Evolutionary conservation across 257 asterid species (phyloP), one percentile per base, ranked within the genome.

Genomic region (Solanum sejunctum): DNA sequence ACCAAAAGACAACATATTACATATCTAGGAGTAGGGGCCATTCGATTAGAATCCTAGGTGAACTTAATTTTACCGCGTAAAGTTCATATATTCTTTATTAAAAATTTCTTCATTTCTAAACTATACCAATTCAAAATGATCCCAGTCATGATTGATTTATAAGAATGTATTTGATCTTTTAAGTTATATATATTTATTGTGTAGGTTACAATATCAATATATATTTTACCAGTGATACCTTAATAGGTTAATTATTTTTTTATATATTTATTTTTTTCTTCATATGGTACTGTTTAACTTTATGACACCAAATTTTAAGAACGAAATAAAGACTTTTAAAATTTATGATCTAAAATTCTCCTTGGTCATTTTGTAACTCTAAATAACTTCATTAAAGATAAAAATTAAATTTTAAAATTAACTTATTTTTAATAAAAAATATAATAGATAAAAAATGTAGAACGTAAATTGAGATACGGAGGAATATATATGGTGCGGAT

Each of bases 21-120:
- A 52, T n/a, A 85, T 43, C 82, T 26, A 49, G 36, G 60, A 43
- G 13, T 75, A 75, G 7, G 87, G 70, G 21, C 16, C 9, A 8
- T 72, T 60, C 78, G 84, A 79, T 88, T 86, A 83, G 92, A 88
- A 89, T 89, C 92, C 92, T 82, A 88, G 84, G 91, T 66, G 71
- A 84, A 63, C 63, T 88, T 79, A 9, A 8, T 32, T 67, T 0
- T 16, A 4, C 6, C 12, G 23, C 49, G 3, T 67, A 67, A 32
- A 15, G 0, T 32, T 32, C 20, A 36, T 28, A 18, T 17, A 5
- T 36, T 67, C 1, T 0, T 67, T 15, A 32, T 3, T 3, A 10
- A 8, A 1, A 32, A 3, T 67, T 66, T 15, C 8, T 66, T 13
- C 15, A 2, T 26, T 64, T 3, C 0, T 66, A 28, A 6, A 1